Evolutionary conservation across 805 yeast genomes (phyloP).

Genomic region (Ogataea chonburiensis): DNA sequence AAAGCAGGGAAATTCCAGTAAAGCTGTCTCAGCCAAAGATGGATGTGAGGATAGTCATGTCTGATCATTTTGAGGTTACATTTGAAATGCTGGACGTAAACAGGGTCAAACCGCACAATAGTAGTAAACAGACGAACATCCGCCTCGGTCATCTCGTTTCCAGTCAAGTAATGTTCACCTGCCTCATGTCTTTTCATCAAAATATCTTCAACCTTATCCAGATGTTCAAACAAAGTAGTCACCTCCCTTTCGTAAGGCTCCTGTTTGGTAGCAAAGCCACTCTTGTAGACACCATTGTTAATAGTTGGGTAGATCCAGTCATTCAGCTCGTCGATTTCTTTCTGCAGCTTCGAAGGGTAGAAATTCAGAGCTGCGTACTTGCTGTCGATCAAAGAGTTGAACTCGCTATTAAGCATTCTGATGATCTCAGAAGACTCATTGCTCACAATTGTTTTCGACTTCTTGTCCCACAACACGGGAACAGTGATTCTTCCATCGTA

Average conservation of each 20-base stretch:
- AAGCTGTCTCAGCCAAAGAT: constrained; percentile 76
- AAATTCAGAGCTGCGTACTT: constrained; percentile 53
- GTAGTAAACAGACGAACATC: constrained; percentile 88
- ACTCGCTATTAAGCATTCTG: constrained; percentile 76
- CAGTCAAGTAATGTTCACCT: constrained; percentile 47
- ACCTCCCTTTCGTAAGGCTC: constrained; percentile 77
- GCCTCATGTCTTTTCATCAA: constrained; percentile 44
- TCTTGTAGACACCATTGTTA: constrained; percentile 90
- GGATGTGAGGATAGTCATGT: constrained; percentile 70
- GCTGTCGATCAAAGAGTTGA: constrained; percentile 54
- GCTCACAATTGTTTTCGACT: constrained; percentile 78
- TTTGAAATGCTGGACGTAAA: constrained; percentile 93
- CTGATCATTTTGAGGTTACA: constrained; percentile 84
- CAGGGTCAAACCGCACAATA: constrained; percentile 86
- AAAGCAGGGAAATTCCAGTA: constrained; percentile 76
- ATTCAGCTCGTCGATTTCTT: constrained; percentile 72
- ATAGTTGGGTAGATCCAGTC: constrained; percentile 80
- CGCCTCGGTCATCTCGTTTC: constrained; percentile 78
- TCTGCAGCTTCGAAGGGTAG: constrained; percentile 55
- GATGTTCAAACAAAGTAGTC: constrained; percentile 55
- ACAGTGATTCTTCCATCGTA: constrained; percentile 87
- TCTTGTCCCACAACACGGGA: constrained; percentile 90
- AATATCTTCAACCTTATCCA: constrained; percentile 68
- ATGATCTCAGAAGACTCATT: constrained; percentile 91
- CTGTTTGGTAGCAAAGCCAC: constrained; percentile 86